phyloP scores from a whole-genome alignment of 2,329 filamentous ascomycete species.

The Ceratocystiopsis brevicomis region DNA sequence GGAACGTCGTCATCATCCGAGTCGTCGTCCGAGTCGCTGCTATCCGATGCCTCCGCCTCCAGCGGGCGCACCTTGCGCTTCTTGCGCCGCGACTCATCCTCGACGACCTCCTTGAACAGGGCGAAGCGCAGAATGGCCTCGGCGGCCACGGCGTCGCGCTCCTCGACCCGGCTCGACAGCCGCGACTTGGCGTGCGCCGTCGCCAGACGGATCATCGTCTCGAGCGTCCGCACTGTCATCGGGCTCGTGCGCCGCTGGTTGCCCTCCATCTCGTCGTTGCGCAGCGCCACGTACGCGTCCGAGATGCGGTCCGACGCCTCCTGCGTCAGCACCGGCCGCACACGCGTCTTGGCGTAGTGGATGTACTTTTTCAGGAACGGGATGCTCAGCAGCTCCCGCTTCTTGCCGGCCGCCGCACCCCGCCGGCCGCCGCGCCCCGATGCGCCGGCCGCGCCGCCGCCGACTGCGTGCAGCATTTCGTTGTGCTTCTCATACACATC shows the following conservation, averaged over 20 bases:
- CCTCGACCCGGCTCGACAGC: constrained; percentile 72
- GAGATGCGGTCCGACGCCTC: constrained; percentile 85
- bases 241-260: constrained; percentile 87
- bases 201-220: constrained; percentile 93
- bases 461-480: constrained; percentile 83
- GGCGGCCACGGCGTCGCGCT: constrained; percentile 71
- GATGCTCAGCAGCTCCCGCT: constrained; percentile 79
- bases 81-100: constrained; percentile 63
- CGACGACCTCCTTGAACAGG: constrained; percentile 86
- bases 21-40: constrained; percentile 34
- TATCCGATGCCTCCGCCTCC: constrained; percentile 24
- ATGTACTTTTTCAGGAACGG: constrained; percentile 99
- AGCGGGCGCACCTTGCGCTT: constrained; percentile 47
- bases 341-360: constrained; percentile 83
- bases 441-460: constrained; percentile 16
- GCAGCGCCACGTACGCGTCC: constrained; percentile 72
- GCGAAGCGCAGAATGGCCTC: constrained; percentile 86
- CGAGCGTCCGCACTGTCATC: constrained; percentile 89
- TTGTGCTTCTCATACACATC: constrained; percentile 96
- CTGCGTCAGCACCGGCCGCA: constrained; percentile 79
- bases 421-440: constrained; percentile 47
- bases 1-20: constrained; percentile 34
- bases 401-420: constrained; percentile 34
- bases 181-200: constrained; percentile 90
- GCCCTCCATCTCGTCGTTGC: constrained; percentile 89